These are phyloP conservation scores for Oryza punctata DNA, from an alignment of 176 grass and related monocot species.

Conservation along the genomic window DNA sequence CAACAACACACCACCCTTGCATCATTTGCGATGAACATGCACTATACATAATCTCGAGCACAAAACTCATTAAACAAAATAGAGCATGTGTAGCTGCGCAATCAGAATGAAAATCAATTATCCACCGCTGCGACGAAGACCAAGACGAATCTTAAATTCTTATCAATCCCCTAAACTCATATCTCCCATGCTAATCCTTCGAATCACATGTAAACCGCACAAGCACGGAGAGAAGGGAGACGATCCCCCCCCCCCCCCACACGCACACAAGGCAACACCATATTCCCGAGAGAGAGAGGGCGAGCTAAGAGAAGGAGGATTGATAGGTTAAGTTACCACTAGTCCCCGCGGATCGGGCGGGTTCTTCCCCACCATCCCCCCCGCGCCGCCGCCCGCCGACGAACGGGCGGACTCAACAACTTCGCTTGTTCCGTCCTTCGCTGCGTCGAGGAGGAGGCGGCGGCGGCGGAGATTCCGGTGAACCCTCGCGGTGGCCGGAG, in stretches of 20 bases:
- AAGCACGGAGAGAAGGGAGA: no score
- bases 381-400: no score
- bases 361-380: neutral
- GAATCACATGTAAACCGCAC: neutral
- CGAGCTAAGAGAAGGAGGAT: neutral
- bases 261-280: neutral
- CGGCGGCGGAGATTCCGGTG: neutral
- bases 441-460: no score
- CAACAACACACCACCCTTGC: neutral
- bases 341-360: neutral
- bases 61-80: neutral
- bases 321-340: neutral
- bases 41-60: neutral
- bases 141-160: slow-evolving; percentile 2
- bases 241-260: no score
- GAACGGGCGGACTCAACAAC: no score
- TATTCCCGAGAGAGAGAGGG: neutral
- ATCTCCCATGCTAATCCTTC: neutral
- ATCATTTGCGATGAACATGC: neutral
- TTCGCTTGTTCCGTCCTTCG: no score
- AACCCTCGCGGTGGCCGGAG: neutral
- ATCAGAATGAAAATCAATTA: no score
- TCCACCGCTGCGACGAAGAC: neutral
- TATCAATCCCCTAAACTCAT: neutral
- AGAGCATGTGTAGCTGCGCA: no score